Base-by-base conservation (phyloP, 345 rosid genomes). In the Conringia planisiliqua region DNA sequence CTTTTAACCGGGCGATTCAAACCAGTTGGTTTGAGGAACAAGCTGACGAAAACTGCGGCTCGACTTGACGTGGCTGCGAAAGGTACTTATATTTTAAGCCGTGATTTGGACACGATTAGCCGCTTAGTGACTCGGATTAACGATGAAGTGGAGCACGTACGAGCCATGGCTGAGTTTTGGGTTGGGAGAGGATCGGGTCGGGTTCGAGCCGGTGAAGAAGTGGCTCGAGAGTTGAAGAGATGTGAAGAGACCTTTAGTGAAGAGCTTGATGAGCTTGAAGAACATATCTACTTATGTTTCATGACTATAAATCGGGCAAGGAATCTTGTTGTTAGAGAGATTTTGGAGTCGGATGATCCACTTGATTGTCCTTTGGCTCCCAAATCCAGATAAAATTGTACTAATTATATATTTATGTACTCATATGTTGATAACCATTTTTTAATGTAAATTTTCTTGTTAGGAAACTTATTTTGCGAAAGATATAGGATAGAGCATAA, bases 281-380 rank as follows among this genome's bases (percentile, higher is more conserved):
- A 93, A 74, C 98, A 87, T 80, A 55, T 93, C 59, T 88, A 93
- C 76, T 69, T 90, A 81, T 90, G 96, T 42, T 88, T 90, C 72
- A 86, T 93, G 96, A 90, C 93, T 3, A 80, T 90, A 6, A 89
- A 93, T 58, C 81, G 93, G 47, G 85, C 92, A 4, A 85, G 92
- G 54, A 93, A 83, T 71, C 90, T 87, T 51, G 89, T 86, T 24
- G 71, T 86, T 9, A 78, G 73, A 35, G 83, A 88, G 73, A 81
- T 88, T 67, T 12, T 78, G 74, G 70, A 83, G 78, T 81, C 83
- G 14, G 61, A 78, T 76, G 59, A 70, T 74, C 80, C 61, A 62
- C 30, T 51, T 27, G 0, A 26, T 56, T 71, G 67, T 30, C 30
- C 76, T 12, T 65, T 71, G 2, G 62, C 67, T 64, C 68, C 76